These are phyloP conservation scores for Orbilia brochopaga DNA, from an alignment of 2,329 filamentous ascomycete genomes.

Conservation along the genomic window DNA sequence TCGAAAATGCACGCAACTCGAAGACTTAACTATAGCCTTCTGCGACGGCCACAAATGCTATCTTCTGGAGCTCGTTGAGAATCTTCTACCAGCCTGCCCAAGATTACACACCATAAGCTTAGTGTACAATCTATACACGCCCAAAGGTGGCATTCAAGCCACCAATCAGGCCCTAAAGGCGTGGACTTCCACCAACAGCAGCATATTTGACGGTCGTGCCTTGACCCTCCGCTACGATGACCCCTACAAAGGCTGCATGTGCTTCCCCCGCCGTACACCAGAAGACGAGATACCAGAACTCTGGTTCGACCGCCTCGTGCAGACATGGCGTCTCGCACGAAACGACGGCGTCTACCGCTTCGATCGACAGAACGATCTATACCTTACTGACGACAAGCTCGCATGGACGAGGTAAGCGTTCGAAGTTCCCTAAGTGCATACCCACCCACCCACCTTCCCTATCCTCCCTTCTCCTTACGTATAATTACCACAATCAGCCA, in stretches of 20 bases:
- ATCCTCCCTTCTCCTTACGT: not conserved
- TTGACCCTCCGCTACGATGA: constrained; percentile 25
- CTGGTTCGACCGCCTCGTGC: constrained; percentile 34
- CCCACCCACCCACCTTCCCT: not conserved
- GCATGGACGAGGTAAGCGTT: constrained; percentile 4
- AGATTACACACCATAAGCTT: constrained; percentile 23
- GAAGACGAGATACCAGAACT: constrained; percentile 21
- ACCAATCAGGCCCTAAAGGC: not conserved
- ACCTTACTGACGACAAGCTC: constrained; percentile 11
- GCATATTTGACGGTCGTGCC: constrained; percentile 24
- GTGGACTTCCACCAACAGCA: constrained; percentile 15
- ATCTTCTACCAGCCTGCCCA: constrained; percentile 17
- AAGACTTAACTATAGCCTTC: constrained; percentile 30
- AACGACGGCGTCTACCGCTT: constrained; percentile 14
- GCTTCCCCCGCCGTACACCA: constrained; percentile 19
- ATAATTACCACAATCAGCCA: too few relatives aligned
- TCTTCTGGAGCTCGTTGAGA: constrained; percentile 25
- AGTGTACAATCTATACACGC: constrained; percentile 17
- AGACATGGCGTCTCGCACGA: constrained; percentile 27
- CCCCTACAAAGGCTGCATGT: constrained; percentile 17
- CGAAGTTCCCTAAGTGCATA: not conserved
- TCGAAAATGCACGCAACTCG: constrained; percentile 26
- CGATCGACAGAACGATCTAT: constrained; percentile 22
- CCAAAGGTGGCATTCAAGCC: not conserved
- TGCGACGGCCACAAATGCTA: constrained; percentile 29